Conservation (phyloP, 352 stramenopile genomes). For the Phytophthora lateralis region DNA sequence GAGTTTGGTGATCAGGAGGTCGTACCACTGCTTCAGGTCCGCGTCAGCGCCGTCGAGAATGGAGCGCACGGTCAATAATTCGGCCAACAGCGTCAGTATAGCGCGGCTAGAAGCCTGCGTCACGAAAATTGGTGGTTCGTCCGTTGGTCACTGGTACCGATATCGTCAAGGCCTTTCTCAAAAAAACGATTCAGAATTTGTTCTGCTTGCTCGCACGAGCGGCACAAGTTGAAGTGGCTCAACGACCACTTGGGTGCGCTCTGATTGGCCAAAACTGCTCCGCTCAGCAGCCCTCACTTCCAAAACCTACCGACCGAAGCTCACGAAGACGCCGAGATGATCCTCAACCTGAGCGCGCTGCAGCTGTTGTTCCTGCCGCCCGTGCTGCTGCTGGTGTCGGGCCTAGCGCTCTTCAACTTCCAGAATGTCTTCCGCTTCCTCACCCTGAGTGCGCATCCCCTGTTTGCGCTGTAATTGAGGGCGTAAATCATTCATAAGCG, state of each 20-base stretch:
- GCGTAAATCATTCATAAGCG: background rate
- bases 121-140: too few species aligned
- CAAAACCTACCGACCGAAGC: background rate
- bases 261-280: background rate
- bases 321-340: slow-evolving; percentile 30
- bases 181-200: too few species aligned
- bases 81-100: too few species aligned
- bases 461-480: background rate
- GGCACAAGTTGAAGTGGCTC: background rate
- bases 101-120: too few species aligned
- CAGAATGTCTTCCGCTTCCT: slow-evolving; percentile 76
- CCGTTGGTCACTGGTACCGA: too few species aligned
- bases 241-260: background rate
- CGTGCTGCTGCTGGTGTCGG: slow-evolving; percentile 66
- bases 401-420: slow-evolving; percentile 81
- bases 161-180: too few species aligned
- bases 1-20: too few species aligned
- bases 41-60: too few species aligned
- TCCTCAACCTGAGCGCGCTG: slow-evolving; percentile 52
- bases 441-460: slow-evolving; percentile 50
- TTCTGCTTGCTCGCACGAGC: background rate
- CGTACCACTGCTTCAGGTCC: too few species aligned
- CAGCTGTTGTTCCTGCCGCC: slow-evolving; percentile 78
- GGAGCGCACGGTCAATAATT: too few species aligned
- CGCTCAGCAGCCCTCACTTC: slow-evolving; percentile 14